A percentile compares a stretch with the other conserved stretches of the same genome.
These are phyloP conservation scores for Cercis canadensis DNA, from an alignment of 306 rosid genomes.

Conservation along the genomic window DNA sequence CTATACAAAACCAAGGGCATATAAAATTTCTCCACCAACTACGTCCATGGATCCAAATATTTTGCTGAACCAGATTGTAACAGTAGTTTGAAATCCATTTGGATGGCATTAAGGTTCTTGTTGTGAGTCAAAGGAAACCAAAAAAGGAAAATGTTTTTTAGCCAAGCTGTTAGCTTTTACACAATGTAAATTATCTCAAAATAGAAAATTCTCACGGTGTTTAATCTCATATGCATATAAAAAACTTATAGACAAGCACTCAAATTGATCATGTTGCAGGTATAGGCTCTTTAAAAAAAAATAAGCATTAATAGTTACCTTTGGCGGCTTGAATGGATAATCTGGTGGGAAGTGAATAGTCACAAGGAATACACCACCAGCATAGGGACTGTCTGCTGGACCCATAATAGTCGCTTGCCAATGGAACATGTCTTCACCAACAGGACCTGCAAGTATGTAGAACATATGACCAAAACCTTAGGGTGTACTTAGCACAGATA, in stretches of 20 bases:
- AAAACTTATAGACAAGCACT: background rate
- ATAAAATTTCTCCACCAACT: background rate
- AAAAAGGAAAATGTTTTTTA: background rate
- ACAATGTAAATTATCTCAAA: background rate
- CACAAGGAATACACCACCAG: constrained; percentile 57
- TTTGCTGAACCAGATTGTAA: background rate
- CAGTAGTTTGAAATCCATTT: too few species aligned
- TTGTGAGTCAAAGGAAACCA: background rate
- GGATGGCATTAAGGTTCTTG: background rate
- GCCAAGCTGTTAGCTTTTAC: constrained; percentile 1
- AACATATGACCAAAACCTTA: constrained; percentile 13
- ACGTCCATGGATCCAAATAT: background rate
- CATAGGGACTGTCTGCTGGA: constrained; percentile 60
- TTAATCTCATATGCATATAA: too few species aligned
- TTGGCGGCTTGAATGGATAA: constrained; percentile 66
- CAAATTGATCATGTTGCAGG: background rate
- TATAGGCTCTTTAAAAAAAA: background rate
- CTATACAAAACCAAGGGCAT: background rate
- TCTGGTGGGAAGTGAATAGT: constrained; percentile 60
- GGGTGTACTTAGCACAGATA: background rate
- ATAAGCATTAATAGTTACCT: constrained; percentile 38
- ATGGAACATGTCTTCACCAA: constrained; percentile 59
- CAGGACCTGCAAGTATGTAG: constrained; percentile 43
- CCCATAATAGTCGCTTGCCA: constrained; percentile 68
- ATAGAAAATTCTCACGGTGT: background rate